Evolutionary conservation across 1,139 yeast species (phyloP).

Genomic region (Diutina catenulata): DNA sequence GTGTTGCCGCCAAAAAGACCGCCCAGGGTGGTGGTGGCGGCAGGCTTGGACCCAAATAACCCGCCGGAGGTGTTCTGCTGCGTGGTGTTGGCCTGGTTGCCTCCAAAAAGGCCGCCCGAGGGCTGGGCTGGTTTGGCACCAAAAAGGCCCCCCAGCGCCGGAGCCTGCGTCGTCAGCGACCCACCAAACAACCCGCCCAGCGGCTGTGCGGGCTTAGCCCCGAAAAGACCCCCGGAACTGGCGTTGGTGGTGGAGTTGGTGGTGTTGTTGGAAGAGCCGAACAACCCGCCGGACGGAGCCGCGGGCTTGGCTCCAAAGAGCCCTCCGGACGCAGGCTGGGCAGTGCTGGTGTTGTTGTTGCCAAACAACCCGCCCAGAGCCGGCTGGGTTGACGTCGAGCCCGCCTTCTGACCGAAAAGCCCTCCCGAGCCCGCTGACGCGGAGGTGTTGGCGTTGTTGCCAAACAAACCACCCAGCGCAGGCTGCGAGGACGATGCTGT

Average conservation of each 20-base stretch:
- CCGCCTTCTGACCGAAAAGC: neutral
- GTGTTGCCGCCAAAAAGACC: neutral
- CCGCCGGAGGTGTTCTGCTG: conserved; percentile 15
- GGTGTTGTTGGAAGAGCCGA: conserved; percentile 13
- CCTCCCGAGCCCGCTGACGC: neutral
- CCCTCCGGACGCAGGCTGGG: neutral
- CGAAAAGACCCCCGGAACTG: conserved; percentile 10
- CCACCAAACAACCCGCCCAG: conserved; percentile 16
- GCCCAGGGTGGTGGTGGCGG: conserved; percentile 13
- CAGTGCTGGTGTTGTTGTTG: conserved; percentile 6
- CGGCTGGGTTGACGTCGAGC: conserved; percentile 10
- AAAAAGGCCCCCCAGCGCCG: conserved; percentile 15
- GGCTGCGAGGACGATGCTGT: neutral
- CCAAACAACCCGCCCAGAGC: conserved; percentile 16
- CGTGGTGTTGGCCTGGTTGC: neutral
- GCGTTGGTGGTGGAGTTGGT: conserved; percentile 11
- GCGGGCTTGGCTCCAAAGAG: neutral
- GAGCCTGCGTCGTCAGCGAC: neutral
- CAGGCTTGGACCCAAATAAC: conserved; percentile 12
- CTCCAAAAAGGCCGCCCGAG: conserved; percentile 9
- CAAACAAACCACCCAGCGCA: neutral
- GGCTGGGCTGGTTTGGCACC: conserved; percentile 12
- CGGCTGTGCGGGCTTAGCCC: neutral
- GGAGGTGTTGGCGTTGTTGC: neutral
- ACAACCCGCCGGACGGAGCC: conserved; percentile 12